Evolutionary conservation across 441 rosid genomes (phyloP), one percentile per base, ranked within the genome.

Genomic region (Rhodomyrtus psidioides): DNA sequence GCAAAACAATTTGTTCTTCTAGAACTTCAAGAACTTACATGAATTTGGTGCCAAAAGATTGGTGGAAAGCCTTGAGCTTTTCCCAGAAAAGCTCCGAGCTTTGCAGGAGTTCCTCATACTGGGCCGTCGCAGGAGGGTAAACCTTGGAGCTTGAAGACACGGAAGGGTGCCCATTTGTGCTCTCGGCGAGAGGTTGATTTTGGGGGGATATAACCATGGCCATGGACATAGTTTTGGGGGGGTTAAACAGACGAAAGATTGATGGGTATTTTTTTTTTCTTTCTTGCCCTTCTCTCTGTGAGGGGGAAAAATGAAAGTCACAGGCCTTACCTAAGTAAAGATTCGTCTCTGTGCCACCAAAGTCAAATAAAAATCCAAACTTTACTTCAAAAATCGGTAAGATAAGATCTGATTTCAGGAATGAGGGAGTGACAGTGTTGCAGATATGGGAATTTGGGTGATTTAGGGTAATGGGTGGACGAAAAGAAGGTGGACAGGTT

Each of bases 41-140:
- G 90, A 95, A 90, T 86, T 92, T 92, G 84, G 90, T 85, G 79
- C 91, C 93, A 83, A 89, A 86, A 2, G 91, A 89, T 42, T 84
- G 86, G 81, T 92, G 94, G 56, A 94, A 91, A 90, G 91, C 90
- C 76, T 82, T 84, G 84, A 97, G 94, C 90, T 93, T 94, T 85
- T 91, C 95, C 95, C 93, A 92, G 92, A 95, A 97, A 90, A 95
- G 95, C 75, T 88, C 92, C 9, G 96, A 84, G 88, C 86, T 93
- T 83, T 89, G 95, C 86, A 90, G 90, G 88, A 95, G 90, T 84
- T 95, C 96, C 59, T 95, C 91, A 75, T 90, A 93, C 74, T 85
- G 90, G 86, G 90, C 93, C 0, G 95, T 82, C 34, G 90, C 85
- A n/a, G 93, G 87, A 86, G 97, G 94, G 87, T 89, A 91, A 81